phyloP scores from a whole-genome alignment of 768 basidiomycete species.

The Auricularia heimuer region DNA sequence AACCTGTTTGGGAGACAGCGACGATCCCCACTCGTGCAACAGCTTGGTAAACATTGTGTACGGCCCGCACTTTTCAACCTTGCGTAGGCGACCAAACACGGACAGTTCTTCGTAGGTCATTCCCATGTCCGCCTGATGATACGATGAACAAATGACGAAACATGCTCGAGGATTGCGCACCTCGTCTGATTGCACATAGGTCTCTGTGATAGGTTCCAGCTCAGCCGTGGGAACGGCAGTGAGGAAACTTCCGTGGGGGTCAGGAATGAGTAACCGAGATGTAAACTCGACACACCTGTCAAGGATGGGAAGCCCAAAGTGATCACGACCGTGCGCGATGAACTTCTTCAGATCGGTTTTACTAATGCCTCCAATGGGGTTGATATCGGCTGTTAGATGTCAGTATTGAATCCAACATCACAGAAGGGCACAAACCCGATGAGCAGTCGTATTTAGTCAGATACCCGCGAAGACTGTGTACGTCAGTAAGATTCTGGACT shows the following conservation, averaged over 20 bases:
- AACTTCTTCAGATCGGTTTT: conserved; percentile 97
- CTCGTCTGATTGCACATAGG: conserved; percentile 94
- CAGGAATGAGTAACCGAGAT: background rate
- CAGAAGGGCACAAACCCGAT: conserved; percentile 41
- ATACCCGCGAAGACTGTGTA: conserved; percentile 77
- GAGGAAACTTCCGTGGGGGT: conserved; percentile 56
- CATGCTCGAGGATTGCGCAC: conserved; percentile 27
- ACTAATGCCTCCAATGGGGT: conserved; percentile 96
- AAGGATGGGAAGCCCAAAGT: conserved; percentile 81
- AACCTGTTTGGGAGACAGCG: conserved; percentile 76
- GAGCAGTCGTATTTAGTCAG: conserved; percentile 98
- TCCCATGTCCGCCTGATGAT: conserved; percentile 82
- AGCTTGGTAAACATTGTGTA: conserved; percentile 97
- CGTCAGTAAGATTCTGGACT: background rate
- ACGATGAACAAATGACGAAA: no score
- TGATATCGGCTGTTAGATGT: conserved; percentile 68
- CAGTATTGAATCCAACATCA: background rate
- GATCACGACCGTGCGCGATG: conserved; percentile 69
- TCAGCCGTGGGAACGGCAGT: conserved; percentile 92
- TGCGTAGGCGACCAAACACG: conserved; percentile 84
- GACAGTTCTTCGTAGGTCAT: conserved; percentile 99
- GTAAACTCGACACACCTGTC: conserved; percentile 39
- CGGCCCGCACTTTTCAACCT: conserved; percentile 95
- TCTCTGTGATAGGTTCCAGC: conserved; percentile 88
- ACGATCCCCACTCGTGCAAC: conserved; percentile 84